Evolutionary conservation across 805 yeast genomes (phyloP).

Genomic region (Schwanniomyces sp.): DNA sequence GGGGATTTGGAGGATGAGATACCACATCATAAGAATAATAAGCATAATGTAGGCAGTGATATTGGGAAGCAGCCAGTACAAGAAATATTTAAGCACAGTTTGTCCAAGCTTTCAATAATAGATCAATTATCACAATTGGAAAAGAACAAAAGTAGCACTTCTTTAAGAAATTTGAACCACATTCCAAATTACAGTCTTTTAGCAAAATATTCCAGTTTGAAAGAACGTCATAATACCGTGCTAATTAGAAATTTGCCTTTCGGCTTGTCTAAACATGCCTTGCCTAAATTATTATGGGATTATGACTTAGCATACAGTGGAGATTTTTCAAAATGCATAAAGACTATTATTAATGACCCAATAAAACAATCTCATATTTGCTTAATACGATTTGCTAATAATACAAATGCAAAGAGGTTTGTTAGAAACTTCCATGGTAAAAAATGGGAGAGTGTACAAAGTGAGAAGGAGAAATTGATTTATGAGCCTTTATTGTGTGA

Average conservation of each 20-base stretch:
- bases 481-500: constrained; percentile 41
- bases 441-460: constrained; percentile 30
- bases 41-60: neutral
- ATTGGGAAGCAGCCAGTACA: constrained; percentile 4
- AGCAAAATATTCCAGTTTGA: constrained; percentile 14
- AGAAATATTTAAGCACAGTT: constrained; percentile 5
- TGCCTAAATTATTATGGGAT: constrained; percentile 48
- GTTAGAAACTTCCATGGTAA: constrained; percentile 55
- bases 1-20: constrained; percentile 6
- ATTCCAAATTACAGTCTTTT: constrained; percentile 12
- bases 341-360: constrained; percentile 24
- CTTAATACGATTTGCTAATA: constrained; percentile 46
- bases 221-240: constrained; percentile 27
- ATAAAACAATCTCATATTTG: constrained; percentile 21
- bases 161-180: neutral
- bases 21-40: constrained; percentile 1
- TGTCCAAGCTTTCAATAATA: constrained; percentile 2
- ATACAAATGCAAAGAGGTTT: constrained; percentile 49
- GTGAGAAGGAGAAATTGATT: constrained; percentile 24
- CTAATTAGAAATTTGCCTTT: constrained; percentile 49
- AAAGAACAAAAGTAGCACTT: neutral
- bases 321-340: constrained; percentile 16
- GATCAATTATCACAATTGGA: constrained; percentile 1
- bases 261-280: constrained; percentile 34
- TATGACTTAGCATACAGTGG: constrained; percentile 38